Evolutionary conservation across 2,329 filamentous ascomycete genomes (phyloP).

Genomic region (Colletotrichum sp.): DNA sequence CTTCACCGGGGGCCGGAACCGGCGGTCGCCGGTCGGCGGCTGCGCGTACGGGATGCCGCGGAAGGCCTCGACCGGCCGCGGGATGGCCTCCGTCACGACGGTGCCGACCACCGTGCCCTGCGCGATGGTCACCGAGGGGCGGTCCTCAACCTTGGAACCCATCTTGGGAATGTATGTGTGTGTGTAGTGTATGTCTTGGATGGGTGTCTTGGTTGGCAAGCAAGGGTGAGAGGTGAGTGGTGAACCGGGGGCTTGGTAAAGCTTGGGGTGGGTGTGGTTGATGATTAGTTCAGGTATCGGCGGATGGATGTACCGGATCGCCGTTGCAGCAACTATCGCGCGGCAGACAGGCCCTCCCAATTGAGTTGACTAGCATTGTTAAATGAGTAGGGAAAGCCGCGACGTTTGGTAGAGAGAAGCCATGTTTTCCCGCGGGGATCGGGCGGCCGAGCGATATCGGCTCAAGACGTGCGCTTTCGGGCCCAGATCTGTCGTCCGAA

Average conservation of each 20-base stretch:
- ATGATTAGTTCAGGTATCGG: neutral
- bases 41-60: conserved; percentile 57
- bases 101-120: conserved; percentile 48
- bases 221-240: neutral
- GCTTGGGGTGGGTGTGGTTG: neutral
- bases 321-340: neutral
- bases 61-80: conserved; percentile 52
- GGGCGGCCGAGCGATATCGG: conserved; percentile 9
- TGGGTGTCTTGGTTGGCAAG: neutral
- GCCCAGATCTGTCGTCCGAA: neutral
- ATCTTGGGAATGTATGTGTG: neutral
- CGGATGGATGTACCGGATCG: neutral
- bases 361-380: conserved; percentile 1
- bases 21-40: conserved; percentile 30
- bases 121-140: conserved; percentile 26
- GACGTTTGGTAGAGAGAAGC: neutral
- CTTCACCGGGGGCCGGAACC: conserved; percentile 48
- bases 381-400: neutral
- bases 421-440: conserved; percentile 7
- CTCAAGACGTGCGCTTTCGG: neutral
- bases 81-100: conserved; percentile 34
- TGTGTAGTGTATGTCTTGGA: neutral
- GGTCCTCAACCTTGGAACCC: conserved; percentile 7
- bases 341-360: neutral
- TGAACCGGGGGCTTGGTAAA: neutral